Evolutionary conservation across 257 asterid genomes (phyloP), one percentile per base, ranked within the genome.

Genomic region (Buddleja alternifolia): DNA sequence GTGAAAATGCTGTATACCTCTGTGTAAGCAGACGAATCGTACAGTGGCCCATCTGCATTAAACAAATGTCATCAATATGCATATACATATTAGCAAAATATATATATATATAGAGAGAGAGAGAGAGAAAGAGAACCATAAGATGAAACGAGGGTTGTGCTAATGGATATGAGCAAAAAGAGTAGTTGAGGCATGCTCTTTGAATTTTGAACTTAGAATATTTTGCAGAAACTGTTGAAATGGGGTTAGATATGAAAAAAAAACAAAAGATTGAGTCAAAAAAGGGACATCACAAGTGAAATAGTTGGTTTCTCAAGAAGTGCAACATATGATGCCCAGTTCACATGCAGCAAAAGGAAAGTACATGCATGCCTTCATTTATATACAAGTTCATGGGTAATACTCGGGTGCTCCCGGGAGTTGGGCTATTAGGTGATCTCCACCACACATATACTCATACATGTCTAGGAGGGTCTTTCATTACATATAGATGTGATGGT

Each of bases 11-110:
- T 32, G 52, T 44, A 17, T 70, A 86, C 93, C 95, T 87, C 80
- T 0, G 95, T 69, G 64, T 84, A 84, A 20, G 96, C 98, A 2
- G 90, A 78, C 15, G 94, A 89, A 77, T 92, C 98, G 65, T 89
- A 92, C 0, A 81, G 83, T 41, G 88, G 92, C 77, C 95, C 96
- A 75, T 87, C 95, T 87, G 93, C 88, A 85, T 65, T 32, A 59
- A 73, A 19, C 0, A 15, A 51, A 46, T 14, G 41, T 54, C 58
- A 69, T 7, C 8, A 47, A 29, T 29, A 29, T 29, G 5, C 5
- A 29, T 29, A 29, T 29, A 29, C 5, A 29, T 29, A 29, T 29
- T n/a, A n/a, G n/a, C 6, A 54, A 3, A 44, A 24, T 16, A 12
- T 12, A 1, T 29, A 46, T 5, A 17, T 2, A 5, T 36, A 19